A percentile compares a stretch with the other conserved stretches of the same genome.
These are phyloP conservation scores for Heterobasidion occidentale DNA, from an alignment of 1,284 basidiomycete species.

Conservation along the genomic window DNA sequence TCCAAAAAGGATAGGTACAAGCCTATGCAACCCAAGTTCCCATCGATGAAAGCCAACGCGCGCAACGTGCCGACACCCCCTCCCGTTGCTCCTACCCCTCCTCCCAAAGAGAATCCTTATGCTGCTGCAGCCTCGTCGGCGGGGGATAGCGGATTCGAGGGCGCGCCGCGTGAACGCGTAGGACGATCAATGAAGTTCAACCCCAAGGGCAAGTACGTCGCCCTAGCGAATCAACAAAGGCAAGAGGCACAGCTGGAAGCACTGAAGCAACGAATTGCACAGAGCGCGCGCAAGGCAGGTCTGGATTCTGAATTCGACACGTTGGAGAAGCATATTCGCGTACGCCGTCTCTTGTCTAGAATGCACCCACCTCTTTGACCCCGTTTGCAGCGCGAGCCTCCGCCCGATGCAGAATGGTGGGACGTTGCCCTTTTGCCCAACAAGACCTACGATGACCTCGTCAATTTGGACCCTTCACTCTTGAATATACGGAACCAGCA, in stretches of 20 bases:
- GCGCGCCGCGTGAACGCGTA: slow-evolving; percentile 60
- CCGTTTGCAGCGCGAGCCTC: slow-evolving; percentile 58
- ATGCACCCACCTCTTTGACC: slow-evolving; percentile 4
- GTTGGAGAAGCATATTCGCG: slow-evolving; percentile 82
- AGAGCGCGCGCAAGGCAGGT: slow-evolving; percentile 88
- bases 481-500: slow-evolving; percentile 59
- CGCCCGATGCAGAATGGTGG: slow-evolving; percentile 97
- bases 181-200: slow-evolving; percentile 80
- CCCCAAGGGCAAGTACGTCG: slow-evolving; percentile 85
- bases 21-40: slow-evolving; percentile 96
- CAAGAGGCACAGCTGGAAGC: slow-evolving; percentile 85
- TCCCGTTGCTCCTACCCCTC: slow-evolving; percentile 35
- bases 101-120: slow-evolving; percentile 65
- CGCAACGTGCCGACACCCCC: slow-evolving; percentile 63
- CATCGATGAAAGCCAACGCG: slow-evolving; percentile 83
- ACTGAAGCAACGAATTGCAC: slow-evolving; percentile 88
- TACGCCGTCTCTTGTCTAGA: slow-evolving; percentile 23
- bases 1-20: slow-evolving; percentile 88
- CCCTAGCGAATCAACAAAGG: slow-evolving; percentile 77
- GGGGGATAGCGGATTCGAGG: slow-evolving; percentile 58
- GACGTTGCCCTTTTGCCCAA: slow-evolving; percentile 81
- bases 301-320: slow-evolving; percentile 88
- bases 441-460: slow-evolving; percentile 74
- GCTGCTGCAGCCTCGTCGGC: slow-evolving; percentile 39
- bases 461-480: slow-evolving; percentile 37